A percentile compares a stretch with the other conserved stretches of the same genome.
Evolutionary conservation across 148 eudicot species (phyloP).

Genomic region (Chenopodium quinoa): DNA sequence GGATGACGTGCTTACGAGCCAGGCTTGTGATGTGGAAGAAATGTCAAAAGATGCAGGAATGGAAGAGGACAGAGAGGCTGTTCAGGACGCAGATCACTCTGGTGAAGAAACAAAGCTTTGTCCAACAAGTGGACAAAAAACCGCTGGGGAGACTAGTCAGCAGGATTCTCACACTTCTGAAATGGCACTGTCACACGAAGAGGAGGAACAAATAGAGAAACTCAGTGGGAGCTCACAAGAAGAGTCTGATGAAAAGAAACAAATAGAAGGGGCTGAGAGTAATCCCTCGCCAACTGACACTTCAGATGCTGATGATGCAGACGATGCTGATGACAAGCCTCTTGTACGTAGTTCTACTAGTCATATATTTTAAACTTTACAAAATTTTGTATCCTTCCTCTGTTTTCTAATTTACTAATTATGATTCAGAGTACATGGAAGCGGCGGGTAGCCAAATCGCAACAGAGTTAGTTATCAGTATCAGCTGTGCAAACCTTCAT

Average conservation of each 20-base stretch:
- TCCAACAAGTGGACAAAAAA: constrained; percentile 24
- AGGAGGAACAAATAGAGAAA: constrained; percentile 29
- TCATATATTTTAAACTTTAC: not conserved
- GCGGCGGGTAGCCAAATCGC: constrained; percentile 49
- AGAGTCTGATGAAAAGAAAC: constrained; percentile 25
- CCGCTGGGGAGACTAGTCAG: constrained; percentile 19
- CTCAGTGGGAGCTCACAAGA: constrained; percentile 25
- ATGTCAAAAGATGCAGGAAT: constrained; percentile 25
- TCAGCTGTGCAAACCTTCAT: constrained; percentile 1
- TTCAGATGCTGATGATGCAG: constrained; percentile 40
- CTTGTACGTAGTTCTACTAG: constrained; percentile 46
- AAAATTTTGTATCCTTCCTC: not conserved
- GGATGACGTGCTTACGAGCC: constrained; percentile 31
- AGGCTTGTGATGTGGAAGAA: constrained; percentile 34
- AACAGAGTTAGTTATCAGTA: constrained; percentile 24
- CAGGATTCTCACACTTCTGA: constrained; percentile 28
- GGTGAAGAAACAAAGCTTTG: constrained; percentile 34
- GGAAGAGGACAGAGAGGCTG: constrained; percentile 37
- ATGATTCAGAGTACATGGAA: constrained; percentile 66
- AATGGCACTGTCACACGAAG: constrained; percentile 24
- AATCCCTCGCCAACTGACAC: constrained; percentile 22
- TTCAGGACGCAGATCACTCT: constrained; percentile 37
- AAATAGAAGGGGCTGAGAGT: constrained; percentile 39
- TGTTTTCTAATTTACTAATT: constrained; percentile 13
- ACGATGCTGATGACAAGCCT: constrained; percentile 71